Evolutionary conservation across 441 rosid genomes (phyloP), one percentile per base, ranked within the genome.

Genomic region (Adansonia gregorii): DNA sequence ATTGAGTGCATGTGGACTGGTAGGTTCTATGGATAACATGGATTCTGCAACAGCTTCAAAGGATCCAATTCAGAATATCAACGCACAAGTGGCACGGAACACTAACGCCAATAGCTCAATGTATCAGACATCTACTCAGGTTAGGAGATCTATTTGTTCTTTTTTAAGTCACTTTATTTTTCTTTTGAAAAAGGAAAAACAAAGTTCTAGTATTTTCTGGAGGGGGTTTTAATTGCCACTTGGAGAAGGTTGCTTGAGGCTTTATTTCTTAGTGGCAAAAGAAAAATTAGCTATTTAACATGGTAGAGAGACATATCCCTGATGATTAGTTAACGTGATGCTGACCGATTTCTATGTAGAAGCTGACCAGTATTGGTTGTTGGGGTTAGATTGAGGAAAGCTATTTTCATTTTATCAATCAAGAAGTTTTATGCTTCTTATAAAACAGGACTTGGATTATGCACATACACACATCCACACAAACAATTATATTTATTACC

Each of bases 121-220:
- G 80, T 85, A 88, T 83, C 94, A 80, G 48, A 68, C 84, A 12
- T 76, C 87, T 78, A 80, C 54, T 82, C 86, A 85, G 92, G 95
- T 92, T 78, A 68, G 90, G 87, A 70, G 72, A 78, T 68, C 35
- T 61, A 61, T n/a, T 63, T 27, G 43, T 60, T 72, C 8, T 27
- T 75, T 4, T 55, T 72, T 22, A 31, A 81, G 78, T 83, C 6
- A 11, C n/a, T 35, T 35, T 35, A 35, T 35, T 35, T 35, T 52
- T 54, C 39, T 64, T 65, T 65, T 52, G 15, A 4, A 14, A 1
- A 65, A 65, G n/a, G 17, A 51, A 61, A 64, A 35, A 35, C 41
- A 35, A 35, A 31, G 4, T 39, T 55, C 12, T 71, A 54, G 15
- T 55, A 12, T 69, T 48, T 46, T 10, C 61, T 67, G 41, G 76